Base-by-base conservation (phyloP, 2,329 filamentous ascomycete species). In the Calonectria montana region DNA sequence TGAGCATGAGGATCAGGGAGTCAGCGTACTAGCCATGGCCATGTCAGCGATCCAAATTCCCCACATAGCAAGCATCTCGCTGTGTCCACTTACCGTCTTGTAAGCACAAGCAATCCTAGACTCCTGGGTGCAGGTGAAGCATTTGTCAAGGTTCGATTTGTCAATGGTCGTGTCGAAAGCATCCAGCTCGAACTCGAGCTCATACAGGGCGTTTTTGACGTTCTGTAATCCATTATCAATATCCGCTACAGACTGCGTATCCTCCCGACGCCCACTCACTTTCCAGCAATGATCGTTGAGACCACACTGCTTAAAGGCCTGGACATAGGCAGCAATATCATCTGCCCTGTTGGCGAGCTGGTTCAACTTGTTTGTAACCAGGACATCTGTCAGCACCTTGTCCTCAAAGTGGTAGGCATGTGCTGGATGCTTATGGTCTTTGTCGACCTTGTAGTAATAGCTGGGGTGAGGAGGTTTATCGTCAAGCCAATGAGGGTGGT, bases 141-240 rank as follows among this genome's bases (percentile, higher is more conserved):
- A 80, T 67, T 77, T 78, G 65, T 75, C 50, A 8, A 81, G 73
- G 16, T 72, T 67, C 16, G 78, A 79, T 15, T 75, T 70, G 70
- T 81, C 80, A 64, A 81, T 77, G 12, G 71, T 65, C 35, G 67
- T 73, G 21, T 81, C 80, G 53, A 81, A 78, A 31, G 73, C 18
- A 43, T 81, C 80, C 27, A 81, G 72, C 43, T 75, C 67, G n/a
- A 70, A 64, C 74, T 81, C 80, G 39, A 81, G 72, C n/a, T 73
- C 45, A 29, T 80, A 80, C 31, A 81, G 67, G 16, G 59, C 71
- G 27, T 78, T 53, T 39, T 73, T 68, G 18, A 80, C 70, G 12
- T 73, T 67, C 79, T 80, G 25, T 21, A 16, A 4, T 12, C 2
- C 5, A 10, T 10, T 37, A 57, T 80, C 35, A 80, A 75, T n/a